Base-by-base conservation (phyloP, 257 asterid species). In the Ocimum tenuiflorum region DNA sequence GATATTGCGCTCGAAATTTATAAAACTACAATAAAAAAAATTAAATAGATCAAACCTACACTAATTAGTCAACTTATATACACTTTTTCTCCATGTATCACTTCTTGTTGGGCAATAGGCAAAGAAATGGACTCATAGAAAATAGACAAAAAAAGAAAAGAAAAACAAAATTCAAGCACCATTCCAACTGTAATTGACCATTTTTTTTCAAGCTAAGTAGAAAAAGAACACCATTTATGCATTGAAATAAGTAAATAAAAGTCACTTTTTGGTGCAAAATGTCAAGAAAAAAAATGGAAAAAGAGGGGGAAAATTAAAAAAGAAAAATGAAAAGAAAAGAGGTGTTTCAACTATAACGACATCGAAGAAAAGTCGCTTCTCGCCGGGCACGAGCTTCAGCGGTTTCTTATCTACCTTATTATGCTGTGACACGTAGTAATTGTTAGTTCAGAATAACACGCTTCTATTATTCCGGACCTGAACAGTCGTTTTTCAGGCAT, bases 311-410 rank as follows among this genome's bases (percentile, higher is more conserved):
- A n/a, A n/a, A n/a, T n/a, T 7, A 58, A 9, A 17, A 38, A 72
- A 14, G 0, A 45, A 11, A 48, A 18, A n/a, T n/a, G 31, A 14
- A 14, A 58, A 24, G 39, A 8, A 35, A 14, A 23, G 8, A 20
- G 8, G 8, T 0, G 23, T 15, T 68, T 62, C 36, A 38, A 6
- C 24, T 0, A 22, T 20, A 10, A 54, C 27, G 68, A 68, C 22
- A 12, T 69, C 41, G 15, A 60, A 60, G 7, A 2, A 8, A 58
- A 72, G 81, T 77, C 81, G 73, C 76, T 77, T 62, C 78, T 48
- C 73, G 51, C 45, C 14, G 1, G 1, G 24, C 75, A 72, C 76
- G 81, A 76, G 77, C 73, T 33, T 52, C 80, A 76, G 61, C 77
- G 77, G 80, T 51, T 51, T 56, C 63, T 10, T 48, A 69, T 63